phyloP scores from a whole-genome alignment of 192 early-diverging fungal species.

The Dimargaris cristalligena region DNA sequence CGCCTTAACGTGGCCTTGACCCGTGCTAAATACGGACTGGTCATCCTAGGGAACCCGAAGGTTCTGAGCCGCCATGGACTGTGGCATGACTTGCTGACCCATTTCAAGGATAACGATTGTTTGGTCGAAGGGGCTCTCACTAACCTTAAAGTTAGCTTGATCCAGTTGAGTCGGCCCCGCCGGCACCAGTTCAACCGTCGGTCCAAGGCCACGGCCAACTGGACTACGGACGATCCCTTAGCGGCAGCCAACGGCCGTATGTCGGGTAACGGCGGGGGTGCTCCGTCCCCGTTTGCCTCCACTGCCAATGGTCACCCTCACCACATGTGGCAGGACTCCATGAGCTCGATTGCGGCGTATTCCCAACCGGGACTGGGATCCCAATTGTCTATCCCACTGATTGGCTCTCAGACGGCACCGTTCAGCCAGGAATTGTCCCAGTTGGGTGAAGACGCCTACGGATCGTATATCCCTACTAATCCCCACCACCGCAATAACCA shows the following conservation, averaged over 20 bases:
- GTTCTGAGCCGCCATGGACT: slow-evolving; percentile 83
- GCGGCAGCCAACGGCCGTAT: neutral
- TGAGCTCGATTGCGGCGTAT: neutral
- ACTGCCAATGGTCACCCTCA: neutral
- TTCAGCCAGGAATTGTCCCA: neutral
- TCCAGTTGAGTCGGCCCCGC: slow-evolving; percentile 69
- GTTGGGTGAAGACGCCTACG: too few relatives aligned
- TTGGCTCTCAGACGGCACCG: neutral
- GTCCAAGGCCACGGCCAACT: neutral
- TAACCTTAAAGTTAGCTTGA: slow-evolving; percentile 74
- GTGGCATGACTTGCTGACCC: slow-evolving; percentile 91
- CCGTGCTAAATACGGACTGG: slow-evolving; percentile 83
- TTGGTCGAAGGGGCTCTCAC: slow-evolving; percentile 86
- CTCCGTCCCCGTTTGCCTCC: neutral
- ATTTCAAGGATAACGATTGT: slow-evolving; percentile 76
- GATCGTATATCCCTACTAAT: neutral
- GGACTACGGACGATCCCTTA: neutral
- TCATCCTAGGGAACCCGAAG: slow-evolving; percentile 88
- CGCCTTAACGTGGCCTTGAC: slow-evolving; percentile 82
- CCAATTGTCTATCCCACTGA: too few relatives aligned
- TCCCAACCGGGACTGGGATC: too few relatives aligned
- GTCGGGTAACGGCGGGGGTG: neutral
- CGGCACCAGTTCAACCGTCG: neutral
- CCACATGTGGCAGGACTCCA: neutral
- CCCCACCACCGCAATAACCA: too few relatives aligned